Evolutionary conservation across 768 basidiomycete species (phyloP).

Genomic region (Boletus rex-veris): DNA sequence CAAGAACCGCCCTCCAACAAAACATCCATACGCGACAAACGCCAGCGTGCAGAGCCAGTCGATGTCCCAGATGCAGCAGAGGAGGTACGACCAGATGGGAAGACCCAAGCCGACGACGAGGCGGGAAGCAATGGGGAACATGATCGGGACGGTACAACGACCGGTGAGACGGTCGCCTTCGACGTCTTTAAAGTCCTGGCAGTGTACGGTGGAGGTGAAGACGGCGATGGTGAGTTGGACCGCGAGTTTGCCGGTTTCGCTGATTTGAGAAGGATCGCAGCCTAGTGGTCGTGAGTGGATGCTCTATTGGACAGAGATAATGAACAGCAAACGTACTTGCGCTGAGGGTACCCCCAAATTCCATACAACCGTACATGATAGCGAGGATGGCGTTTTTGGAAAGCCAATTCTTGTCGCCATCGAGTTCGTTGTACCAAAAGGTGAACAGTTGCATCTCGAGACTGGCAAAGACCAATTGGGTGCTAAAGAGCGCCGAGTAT

Average conservation of each 20-base stretch:
- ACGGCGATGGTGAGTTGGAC: slow-evolving; percentile 36
- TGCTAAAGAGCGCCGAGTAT: slow-evolving; percentile 33
- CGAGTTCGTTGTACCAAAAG: slow-evolving; percentile 38
- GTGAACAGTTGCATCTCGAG: slow-evolving; percentile 33
- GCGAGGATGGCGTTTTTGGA: slow-evolving; percentile 40
- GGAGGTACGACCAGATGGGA: slow-evolving; percentile 36
- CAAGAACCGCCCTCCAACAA: slow-evolving; percentile 36
- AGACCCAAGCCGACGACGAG: slow-evolving; percentile 33
- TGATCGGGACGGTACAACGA: slow-evolving; percentile 43
- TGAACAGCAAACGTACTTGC: slow-evolving; percentile 28
- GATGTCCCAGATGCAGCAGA: slow-evolving; percentile 36
- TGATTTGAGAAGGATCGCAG: slow-evolving; percentile 22
- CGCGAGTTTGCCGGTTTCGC: slow-evolving; percentile 29
- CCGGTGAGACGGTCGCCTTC: slow-evolving; percentile 41
- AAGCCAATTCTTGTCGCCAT: slow-evolving; percentile 38
- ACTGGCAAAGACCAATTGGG: slow-evolving; percentile 32
- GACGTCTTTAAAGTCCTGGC: slow-evolving; percentile 47
- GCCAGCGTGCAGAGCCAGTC: slow-evolving; percentile 21
- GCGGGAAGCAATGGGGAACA: slow-evolving; percentile 37
- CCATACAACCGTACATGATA: slow-evolving; percentile 31
- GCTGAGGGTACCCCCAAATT: slow-evolving; percentile 38
- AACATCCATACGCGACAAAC: slow-evolving; percentile 32
- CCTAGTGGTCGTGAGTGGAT: slow-evolving; percentile 9
- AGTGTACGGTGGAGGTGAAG: slow-evolving; percentile 45
- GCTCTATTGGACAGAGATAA: no score